phyloP scores from a whole-genome alignment of 306 rosid species.

The Carpinus fangiana region DNA sequence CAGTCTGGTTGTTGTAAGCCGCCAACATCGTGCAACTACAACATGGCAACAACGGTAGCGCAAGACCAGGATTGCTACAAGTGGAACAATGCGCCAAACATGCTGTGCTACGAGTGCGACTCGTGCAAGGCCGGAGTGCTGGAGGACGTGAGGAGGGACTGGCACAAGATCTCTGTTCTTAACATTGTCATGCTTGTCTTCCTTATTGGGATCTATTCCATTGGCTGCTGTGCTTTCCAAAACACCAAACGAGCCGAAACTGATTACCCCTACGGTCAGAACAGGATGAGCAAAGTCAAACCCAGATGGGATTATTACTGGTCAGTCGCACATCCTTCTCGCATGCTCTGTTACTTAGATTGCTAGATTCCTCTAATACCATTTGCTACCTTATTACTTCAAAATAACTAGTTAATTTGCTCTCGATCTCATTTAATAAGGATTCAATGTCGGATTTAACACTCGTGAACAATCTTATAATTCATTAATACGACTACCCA shows the following conservation, averaged over 20 bases:
- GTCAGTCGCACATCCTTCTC: constrained; percentile 26
- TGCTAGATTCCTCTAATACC: too few species aligned
- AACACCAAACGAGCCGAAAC: constrained; percentile 72
- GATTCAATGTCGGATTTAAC: too few species aligned
- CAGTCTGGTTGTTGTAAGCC: constrained; percentile 98
- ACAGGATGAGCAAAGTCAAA: constrained; percentile 69
- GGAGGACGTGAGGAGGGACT: constrained; percentile 65
- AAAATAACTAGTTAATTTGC: too few species aligned
- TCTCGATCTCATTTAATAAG: too few species aligned
- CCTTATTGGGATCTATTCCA: constrained; percentile 72
- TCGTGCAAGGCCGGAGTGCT: constrained; percentile 94
- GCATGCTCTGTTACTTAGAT: too few species aligned
- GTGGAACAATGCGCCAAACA: constrained; percentile 74
- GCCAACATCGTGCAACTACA: constrained; percentile 74
- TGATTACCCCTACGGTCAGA: constrained; percentile 71
- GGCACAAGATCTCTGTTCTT: constrained; percentile 89
- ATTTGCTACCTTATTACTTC: too few species aligned
- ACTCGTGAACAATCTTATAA: too few species aligned
- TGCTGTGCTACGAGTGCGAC: constrained; percentile 89
- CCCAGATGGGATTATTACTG: constrained; percentile 93
- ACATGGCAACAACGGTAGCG: constrained; percentile 29
- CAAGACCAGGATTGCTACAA: constrained; percentile 82
- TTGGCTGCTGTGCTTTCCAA: constrained; percentile 91
- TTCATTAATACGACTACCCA: too few species aligned
- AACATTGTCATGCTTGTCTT: constrained; percentile 58